Base-by-base conservation (phyloP, 805 yeast species). In the Groenewaldozyma salmanticensis region DNA sequence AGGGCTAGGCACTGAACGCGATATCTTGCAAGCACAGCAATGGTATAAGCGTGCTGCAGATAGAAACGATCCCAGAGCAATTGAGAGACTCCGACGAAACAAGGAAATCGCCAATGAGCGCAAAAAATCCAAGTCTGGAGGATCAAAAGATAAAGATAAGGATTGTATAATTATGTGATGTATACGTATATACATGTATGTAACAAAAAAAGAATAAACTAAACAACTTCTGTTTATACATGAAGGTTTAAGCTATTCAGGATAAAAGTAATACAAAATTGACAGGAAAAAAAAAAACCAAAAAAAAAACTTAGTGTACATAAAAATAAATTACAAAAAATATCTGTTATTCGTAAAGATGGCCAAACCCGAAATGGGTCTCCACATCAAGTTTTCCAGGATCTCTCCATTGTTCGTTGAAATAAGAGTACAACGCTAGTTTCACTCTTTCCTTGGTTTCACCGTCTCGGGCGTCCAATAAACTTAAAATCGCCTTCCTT, bases 1-100 rank as follows among this genome's bases (percentile, higher is more conserved):
- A 54, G 97, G 97, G 1, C 76, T 86, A 48, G 98, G 97, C 1
- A 81, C 94, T 57, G 75, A 71, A 18, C 62, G 66, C 22, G 74
- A 83, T 57, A 39, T 60, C 3, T 60, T 60, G 4, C 74, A 68
- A 52, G 81, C 95, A 0, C 74, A 75, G 52, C 64, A 64, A 29
- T 90, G 96, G 96, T 83, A 78, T 53, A 66, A 67, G 31, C 70
- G 68, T 46, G 95, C 95, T 0, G 85, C 83, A 2, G 74, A 74
- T 35, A 71, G 71, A 35, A 75, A 77, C 5, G 75, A 75, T 49
- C 64, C 62, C 38, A 64, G 73, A 39, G 82, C 82, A 1, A 52
- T 60, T 18, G 61, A 60, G 34, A 55, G 63, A 5, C 46, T 60
- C 27, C 40, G 44, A 33, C 48, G 46, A 27, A 20, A 31, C 18